A percentile compares a stretch with the other conserved stretches of the same genome.
phyloP scores from a whole-genome alignment of 2,329 filamentous ascomycete species.

The Pseudohalonectria lignicola region DNA sequence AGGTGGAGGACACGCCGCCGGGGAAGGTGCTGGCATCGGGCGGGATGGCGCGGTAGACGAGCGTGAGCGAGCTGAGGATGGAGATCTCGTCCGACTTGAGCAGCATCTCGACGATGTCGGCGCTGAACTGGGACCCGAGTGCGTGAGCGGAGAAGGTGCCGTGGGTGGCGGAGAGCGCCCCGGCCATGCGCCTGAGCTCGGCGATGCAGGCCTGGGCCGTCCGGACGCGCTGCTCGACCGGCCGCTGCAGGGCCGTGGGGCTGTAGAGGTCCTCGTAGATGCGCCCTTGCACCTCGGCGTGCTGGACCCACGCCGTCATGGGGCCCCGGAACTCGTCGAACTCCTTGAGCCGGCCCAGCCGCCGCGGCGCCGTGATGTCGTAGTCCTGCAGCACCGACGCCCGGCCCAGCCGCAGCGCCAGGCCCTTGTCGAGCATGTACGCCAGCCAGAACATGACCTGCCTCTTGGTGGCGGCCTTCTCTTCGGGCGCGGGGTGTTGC shows the following conservation, averaged over 20 bases:
- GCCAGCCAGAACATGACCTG: slow-evolving; percentile 12
- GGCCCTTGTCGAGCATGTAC: slow-evolving; percentile 36
- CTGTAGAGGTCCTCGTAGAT: slow-evolving; percentile 49
- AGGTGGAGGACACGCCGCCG: slow-evolving; percentile 19
- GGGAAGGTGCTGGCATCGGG: slow-evolving; percentile 22
- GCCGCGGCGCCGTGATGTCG: slow-evolving; percentile 35
- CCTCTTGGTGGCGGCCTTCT: neutral
- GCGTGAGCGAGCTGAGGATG: slow-evolving; percentile 34
- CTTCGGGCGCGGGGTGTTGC: too few species aligned
- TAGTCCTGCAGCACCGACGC: slow-evolving; percentile 46
- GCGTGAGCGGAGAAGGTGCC: neutral
- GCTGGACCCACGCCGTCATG: slow-evolving; percentile 41
- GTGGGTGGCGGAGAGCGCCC: slow-evolving; percentile 23
- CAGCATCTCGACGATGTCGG: slow-evolving; percentile 30
- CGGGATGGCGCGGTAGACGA: slow-evolving; percentile 42
- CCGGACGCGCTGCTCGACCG: slow-evolving; percentile 26
- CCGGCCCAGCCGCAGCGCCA: slow-evolving; percentile 48
- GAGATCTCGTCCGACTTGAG: slow-evolving; percentile 35
- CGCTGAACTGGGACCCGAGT: slow-evolving; percentile 9
- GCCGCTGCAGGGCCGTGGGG: slow-evolving; percentile 28
- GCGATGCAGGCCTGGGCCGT: slow-evolving; percentile 26
- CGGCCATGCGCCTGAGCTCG: slow-evolving; percentile 24
- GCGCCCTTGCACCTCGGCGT: slow-evolving; percentile 44
- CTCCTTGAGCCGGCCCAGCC: slow-evolving; percentile 14
- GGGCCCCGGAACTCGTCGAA: slow-evolving; percentile 31